Evolutionary conservation across 2,329 filamentous ascomycete species (phyloP), one percentile per base, ranked within the genome.

Genomic region (Penicillium occitanis): DNA sequence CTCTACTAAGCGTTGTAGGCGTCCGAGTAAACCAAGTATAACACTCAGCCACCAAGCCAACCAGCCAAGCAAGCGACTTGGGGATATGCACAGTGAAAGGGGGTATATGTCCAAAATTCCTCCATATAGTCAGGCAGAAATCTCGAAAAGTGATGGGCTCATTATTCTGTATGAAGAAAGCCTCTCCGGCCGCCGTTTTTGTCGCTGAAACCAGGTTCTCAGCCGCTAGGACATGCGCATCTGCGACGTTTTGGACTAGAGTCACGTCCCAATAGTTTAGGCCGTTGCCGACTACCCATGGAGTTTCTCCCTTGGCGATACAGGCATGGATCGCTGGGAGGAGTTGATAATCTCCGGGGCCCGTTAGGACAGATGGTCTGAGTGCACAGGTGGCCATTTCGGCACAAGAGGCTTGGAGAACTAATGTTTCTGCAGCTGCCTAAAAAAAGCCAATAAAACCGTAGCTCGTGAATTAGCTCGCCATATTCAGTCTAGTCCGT

Each of bases 31-130:
- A 64, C 79, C 83, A 85, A 40, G 79, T 81, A 64, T 78, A 73
- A 62, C 74, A 77, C 71, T 87, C 85, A 50, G 80, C 78, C 10
- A 80, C 64, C 61, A 77, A 73, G 1, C 82, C 86, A 61, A 80
- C 72, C 59, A 82, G 69, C 77, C 81, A 84, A 6, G 83, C 85
- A 68, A 87, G 50, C 3, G 69, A 37, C 65, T 77, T 72, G 0
- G 86, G 85, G 14, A 88, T 80, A 35, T 72, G 75, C 7, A 87
- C 66, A 57, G 83, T 72, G 61, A 79, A 84, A 0, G 72, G 71
- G 5, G 86, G 86, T 14, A 71, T 70, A 30, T 83, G 78, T 0
- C 80, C 85, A 70, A 87, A 87, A 63, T 78, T 73, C 11, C 72
- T 73, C 80, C 80, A 82, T 53, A 81, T 75, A 8, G 75, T 76